A percentile compares a stretch with the other conserved stretches of the same genome.
Conservation (phyloP, 2,329 filamentous ascomycete species). For the Tolypocladium cylindrosporum region DNA sequence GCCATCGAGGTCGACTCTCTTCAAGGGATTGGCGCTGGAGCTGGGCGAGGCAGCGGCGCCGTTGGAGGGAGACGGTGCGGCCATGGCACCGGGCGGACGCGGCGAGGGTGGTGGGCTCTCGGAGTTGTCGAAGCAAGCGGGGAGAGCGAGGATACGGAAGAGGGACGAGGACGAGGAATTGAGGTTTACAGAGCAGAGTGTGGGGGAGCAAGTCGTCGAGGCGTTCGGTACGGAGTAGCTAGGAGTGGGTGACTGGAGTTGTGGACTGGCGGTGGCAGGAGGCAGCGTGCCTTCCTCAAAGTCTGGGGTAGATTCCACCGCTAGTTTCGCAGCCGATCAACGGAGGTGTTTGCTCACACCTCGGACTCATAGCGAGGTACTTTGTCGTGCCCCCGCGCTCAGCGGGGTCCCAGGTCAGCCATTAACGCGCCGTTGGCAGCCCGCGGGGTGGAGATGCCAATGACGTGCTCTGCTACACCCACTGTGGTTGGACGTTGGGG, state of each 20-base stretch:
- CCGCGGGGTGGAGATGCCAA: background rate
- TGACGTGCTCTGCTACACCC: background rate
- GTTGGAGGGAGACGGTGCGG: background rate
- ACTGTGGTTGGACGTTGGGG: background rate
- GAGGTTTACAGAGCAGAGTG: background rate
- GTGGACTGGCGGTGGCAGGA: background rate
- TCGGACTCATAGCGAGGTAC: background rate
- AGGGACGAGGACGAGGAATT: background rate
- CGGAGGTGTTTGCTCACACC: background rate
- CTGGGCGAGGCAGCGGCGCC: background rate
- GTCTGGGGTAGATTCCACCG: background rate
- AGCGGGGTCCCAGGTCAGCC: background rate
- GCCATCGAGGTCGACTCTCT: slow-evolving; percentile 67
- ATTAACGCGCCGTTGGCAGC: background rate
- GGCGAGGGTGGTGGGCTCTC: background rate
- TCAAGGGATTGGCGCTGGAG: slow-evolving; percentile 24
- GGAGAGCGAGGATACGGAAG: background rate
- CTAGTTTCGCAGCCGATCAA: background rate
- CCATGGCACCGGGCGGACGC: background rate
- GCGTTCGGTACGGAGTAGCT: background rate
- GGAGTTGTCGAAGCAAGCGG: background rate
- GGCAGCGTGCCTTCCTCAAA: background rate
- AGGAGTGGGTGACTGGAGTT: background rate
- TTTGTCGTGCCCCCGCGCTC: background rate
- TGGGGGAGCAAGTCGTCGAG: background rate